These are phyloP conservation scores for Trametes gibbosa DNA, from an alignment of 768 basidiomycete species.

Conservation along the genomic window DNA sequence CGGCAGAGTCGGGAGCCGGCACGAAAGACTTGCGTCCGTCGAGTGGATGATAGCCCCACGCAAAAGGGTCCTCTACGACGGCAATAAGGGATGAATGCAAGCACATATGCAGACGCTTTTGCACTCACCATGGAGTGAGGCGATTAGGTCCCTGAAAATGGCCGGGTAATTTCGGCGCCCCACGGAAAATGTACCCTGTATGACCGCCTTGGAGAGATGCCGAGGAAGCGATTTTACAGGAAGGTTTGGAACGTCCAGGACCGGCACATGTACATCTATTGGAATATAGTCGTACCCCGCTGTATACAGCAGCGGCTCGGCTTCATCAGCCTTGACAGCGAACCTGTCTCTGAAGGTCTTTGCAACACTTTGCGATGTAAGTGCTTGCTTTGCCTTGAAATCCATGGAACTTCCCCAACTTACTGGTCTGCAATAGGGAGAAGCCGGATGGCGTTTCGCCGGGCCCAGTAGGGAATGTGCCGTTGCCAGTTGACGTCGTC, in stretches of 20 bases:
- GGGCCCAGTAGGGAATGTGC: slow-evolving; percentile 36
- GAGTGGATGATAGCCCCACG: slow-evolving; percentile 38
- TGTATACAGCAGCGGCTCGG: slow-evolving; percentile 27
- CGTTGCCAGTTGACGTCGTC: slow-evolving; percentile 31
- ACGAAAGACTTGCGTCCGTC: slow-evolving; percentile 23
- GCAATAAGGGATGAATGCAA: background rate
- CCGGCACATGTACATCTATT: slow-evolving; percentile 36
- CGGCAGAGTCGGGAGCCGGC: slow-evolving; percentile 20
- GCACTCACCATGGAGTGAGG: slow-evolving; percentile 31
- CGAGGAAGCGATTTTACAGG: slow-evolving; percentile 22
- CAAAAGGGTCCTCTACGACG: slow-evolving; percentile 31
- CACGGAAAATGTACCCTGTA: slow-evolving; percentile 38
- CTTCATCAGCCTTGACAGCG: slow-evolving; percentile 32
- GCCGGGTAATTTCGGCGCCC: slow-evolving; percentile 36
- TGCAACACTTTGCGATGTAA: slow-evolving; percentile 27
- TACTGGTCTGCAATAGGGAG: slow-evolving; percentile 41
- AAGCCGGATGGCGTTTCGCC: slow-evolving; percentile 37
- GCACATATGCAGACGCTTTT: background rate
- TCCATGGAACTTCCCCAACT: slow-evolving; percentile 12
- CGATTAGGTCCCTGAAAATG: slow-evolving; percentile 35
- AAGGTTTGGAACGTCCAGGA: slow-evolving; percentile 33
- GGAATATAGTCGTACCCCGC: slow-evolving; percentile 37
- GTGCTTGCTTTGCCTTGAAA: background rate
- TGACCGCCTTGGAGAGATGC: slow-evolving; percentile 39
- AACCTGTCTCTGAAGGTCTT: slow-evolving; percentile 32